Conservation (phyloP, 2,329 filamentous ascomycete genomes). For the Phaeosphaeriaceae sp. region DNA sequence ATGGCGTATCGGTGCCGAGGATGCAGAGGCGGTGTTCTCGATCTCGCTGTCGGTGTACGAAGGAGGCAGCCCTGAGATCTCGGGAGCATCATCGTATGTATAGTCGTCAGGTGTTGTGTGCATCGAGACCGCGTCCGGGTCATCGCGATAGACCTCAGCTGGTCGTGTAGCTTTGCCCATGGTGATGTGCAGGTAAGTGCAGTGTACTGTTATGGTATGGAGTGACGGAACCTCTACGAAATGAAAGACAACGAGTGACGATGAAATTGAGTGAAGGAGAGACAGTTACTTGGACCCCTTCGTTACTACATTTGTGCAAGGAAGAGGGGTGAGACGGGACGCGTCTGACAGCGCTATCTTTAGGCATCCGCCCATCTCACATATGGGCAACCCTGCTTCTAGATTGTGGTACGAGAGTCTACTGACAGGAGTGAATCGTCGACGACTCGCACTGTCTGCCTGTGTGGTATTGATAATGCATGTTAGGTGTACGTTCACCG, state of each 20-base stretch:
- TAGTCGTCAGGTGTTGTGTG: conserved; percentile 50
- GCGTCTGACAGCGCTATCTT: conserved; percentile 25
- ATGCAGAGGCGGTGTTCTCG: conserved; percentile 9
- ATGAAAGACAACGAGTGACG: background rate
- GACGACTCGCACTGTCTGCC: background rate
- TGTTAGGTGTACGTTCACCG: background rate
- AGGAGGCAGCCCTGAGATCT: conserved; percentile 40
- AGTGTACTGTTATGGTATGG: background rate
- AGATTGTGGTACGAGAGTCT: background rate
- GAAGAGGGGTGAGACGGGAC: conserved; percentile 28
- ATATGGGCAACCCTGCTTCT: conserved; percentile 8
- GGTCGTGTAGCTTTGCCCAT: conserved; percentile 41
- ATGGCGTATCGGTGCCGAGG: conserved; percentile 30
- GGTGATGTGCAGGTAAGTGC: conserved; percentile 1
- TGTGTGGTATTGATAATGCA: background rate
- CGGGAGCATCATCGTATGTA: conserved; percentile 46
- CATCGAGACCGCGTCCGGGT: conserved; percentile 48
- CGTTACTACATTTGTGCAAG: conserved; percentile 11
- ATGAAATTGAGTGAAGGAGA: conserved; percentile 3
- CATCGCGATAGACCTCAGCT: conserved; percentile 40
- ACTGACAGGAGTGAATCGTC: background rate
- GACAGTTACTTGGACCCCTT: conserved; percentile 11
- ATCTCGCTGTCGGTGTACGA: conserved; percentile 46
- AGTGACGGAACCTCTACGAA: too few relatives aligned
- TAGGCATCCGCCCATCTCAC: conserved; percentile 33